Conservation (phyloP, 805 yeast genomes). For the Trichomonascus vanleenenianus region DNA sequence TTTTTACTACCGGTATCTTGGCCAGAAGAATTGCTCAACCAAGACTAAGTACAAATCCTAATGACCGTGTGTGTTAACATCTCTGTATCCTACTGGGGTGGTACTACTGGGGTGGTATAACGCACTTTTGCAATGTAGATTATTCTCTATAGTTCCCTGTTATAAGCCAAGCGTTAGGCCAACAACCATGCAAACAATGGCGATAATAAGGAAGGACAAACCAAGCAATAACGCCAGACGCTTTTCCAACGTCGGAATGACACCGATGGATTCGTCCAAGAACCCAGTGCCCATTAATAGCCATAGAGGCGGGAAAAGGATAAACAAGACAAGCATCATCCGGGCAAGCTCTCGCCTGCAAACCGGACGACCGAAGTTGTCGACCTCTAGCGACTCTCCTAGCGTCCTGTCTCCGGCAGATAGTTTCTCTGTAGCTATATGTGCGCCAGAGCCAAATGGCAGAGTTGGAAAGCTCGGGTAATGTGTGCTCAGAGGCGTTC, state of each 20-base stretch:
- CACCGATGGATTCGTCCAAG: slow-evolving; percentile 29
- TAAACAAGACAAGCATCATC: slow-evolving; percentile 17
- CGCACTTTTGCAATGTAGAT: too few species aligned
- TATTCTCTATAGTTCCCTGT: not conserved
- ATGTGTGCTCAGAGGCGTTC: too few species aligned
- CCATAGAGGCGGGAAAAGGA: slow-evolving; percentile 33
- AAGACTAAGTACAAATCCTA: too few species aligned
- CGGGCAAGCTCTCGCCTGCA: slow-evolving; percentile 12
- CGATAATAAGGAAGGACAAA: slow-evolving; percentile 12
- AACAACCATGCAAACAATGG: slow-evolving; percentile 37
- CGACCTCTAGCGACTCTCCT: not conserved
- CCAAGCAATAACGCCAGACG: slow-evolving; percentile 28
- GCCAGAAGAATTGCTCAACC: too few species aligned
- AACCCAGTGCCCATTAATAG: slow-evolving; percentile 31
- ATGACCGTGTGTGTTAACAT: too few species aligned
- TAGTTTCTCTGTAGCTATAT: too few species aligned
- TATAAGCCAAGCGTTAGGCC: slow-evolving; percentile 39
- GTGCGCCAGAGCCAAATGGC: too few species aligned
- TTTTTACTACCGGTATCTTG: too few species aligned
- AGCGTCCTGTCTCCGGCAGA: not conserved
- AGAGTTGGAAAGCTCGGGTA: too few species aligned
- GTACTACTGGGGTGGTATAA: too few species aligned
- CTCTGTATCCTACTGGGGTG: too few species aligned
- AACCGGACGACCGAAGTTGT: slow-evolving; percentile 1
- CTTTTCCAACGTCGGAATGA: slow-evolving; percentile 25